phyloP scores from a whole-genome alignment of 2,329 filamentous ascomycete species.

The Alternaria conjuncta region DNA sequence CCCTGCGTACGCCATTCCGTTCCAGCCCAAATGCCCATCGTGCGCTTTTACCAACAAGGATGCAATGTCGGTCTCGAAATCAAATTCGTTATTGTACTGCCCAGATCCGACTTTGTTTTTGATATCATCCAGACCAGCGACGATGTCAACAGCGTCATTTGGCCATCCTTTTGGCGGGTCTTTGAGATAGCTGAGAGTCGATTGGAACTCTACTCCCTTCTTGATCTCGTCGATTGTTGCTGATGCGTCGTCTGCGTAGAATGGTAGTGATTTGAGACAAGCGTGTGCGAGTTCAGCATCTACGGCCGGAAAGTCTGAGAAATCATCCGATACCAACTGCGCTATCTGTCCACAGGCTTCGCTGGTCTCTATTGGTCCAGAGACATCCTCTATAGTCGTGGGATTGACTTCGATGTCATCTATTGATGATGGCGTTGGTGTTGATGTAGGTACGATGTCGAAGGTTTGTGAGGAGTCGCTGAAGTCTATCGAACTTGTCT shows the following conservation, averaged over 20 bases:
- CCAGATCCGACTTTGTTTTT: slow-evolving; percentile 36
- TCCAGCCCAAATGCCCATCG: slow-evolving; percentile 46
- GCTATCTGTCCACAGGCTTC: slow-evolving; percentile 38
- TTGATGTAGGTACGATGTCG: slow-evolving; percentile 4
- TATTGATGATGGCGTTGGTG: slow-evolving; percentile 20
- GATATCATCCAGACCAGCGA: slow-evolving; percentile 47
- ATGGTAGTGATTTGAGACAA: slow-evolving; percentile 48
- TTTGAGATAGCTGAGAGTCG: slow-evolving; percentile 50
- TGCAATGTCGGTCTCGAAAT: slow-evolving; percentile 50
- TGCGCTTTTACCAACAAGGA: slow-evolving; percentile 40
- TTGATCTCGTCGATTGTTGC: slow-evolving; percentile 41
- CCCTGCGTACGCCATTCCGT: slow-evolving; percentile 45
- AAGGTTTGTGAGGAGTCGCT: slow-evolving; percentile 12
- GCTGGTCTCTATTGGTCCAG: slow-evolving; percentile 39
- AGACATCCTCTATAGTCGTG: slow-evolving; percentile 31
- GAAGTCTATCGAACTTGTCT: slow-evolving; percentile 8
- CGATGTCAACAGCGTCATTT: slow-evolving; percentile 49
- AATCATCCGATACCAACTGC: slow-evolving; percentile 18
- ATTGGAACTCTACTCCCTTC: slow-evolving; percentile 50
- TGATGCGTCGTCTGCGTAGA: slow-evolving; percentile 32
- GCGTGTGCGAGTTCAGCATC: slow-evolving; percentile 44
- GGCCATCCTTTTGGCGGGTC: slow-evolving; percentile 46
- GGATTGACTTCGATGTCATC: slow-evolving; percentile 30
- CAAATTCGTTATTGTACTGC: slow-evolving; percentile 50
- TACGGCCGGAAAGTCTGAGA: slow-evolving; percentile 26